Evolutionary conservation across 192 early-diverging fungal genomes (phyloP).

Genomic region (Umbelopsis sp.): DNA sequence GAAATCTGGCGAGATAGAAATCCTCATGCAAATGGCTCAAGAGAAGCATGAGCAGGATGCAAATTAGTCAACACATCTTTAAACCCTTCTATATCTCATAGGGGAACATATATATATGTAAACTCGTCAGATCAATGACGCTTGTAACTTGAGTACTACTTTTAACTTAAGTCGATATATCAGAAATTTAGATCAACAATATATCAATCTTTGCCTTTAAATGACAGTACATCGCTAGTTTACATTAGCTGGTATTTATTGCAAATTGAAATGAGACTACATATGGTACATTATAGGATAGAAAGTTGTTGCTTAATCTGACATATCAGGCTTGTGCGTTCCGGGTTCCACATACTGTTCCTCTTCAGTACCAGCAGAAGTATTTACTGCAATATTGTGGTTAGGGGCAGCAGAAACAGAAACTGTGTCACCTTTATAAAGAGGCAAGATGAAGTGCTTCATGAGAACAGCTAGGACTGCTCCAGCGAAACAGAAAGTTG

Average conservation of each 20-base stretch:
- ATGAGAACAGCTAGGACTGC: constrained; percentile 11
- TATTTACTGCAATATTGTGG: background rate
- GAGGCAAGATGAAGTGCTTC: constrained; percentile 12
- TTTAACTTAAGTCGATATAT: no score
- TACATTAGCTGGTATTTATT: no score
- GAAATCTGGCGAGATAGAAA: constrained; percentile 83
- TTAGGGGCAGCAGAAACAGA: background rate
- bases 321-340: background rate
- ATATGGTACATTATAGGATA: no score
- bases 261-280: no score
- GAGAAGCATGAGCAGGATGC: constrained; percentile 12
- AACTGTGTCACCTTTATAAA: background rate
- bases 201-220: no score
- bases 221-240: no score
- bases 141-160: no score
- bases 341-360: background rate
- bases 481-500: constrained; percentile 19
- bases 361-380: background rate
- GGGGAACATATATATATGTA: no score
- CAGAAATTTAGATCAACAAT: no score
- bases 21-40: constrained; percentile 58
- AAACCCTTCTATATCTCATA: no score
- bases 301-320: no score
- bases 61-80: background rate
- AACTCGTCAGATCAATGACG: no score